Evolutionary conservation across 805 yeast species (phyloP), one percentile per base, ranked within the genome.

Genomic region (Zygosaccharomyces siamensis): DNA sequence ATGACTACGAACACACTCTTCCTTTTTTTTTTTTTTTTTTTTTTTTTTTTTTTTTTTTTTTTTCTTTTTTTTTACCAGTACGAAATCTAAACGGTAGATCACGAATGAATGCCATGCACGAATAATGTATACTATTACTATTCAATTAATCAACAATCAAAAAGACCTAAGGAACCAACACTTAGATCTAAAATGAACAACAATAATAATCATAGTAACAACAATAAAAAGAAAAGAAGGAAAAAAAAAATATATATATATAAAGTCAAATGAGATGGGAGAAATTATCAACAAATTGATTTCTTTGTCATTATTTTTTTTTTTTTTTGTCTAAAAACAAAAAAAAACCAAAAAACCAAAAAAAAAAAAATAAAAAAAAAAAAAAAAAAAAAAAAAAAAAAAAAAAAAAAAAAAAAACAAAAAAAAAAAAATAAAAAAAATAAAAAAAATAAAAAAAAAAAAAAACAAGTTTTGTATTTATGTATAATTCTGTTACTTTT

Each of bases 1-100:
- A 45, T 49, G 49, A 49, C 47, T 42, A 43, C 46, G 46, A 47
- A 49, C 16, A 7, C 37, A 21, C 11, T 10, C 5, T 4, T 5
- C 8, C 16, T 3, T 14, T 33, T 5, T 33, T 33, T 47, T 35
- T n/a, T 4, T 5, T 5, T 33, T 3, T 14, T 16, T 5, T 33
- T 33, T 47, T 35, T n/a, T 3, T 5, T 5, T 33, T 33, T 47
- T 35, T 3, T 32, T 32, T 47, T 35, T n/a, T n/a, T n/a, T n/a
- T 12, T 4, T 4, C 7, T 32, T 2, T 14, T 32, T 5, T 33
- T 33, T 47, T 35, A 37, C 43, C 31, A 38, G 43, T 40, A 50
- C 46, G 49, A 37, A 11, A 43, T 43, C 40, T 10, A 40, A 27
- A 42, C 33, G 31, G 39, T 43, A 36, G 32, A 43, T 23, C 31